Percentiles rank a stretch among this genome's conserved stretches.
Evolutionary conservation across 169 alveolate species (phyloP).

Genomic region (Plasmodium chabaudi): DNA sequence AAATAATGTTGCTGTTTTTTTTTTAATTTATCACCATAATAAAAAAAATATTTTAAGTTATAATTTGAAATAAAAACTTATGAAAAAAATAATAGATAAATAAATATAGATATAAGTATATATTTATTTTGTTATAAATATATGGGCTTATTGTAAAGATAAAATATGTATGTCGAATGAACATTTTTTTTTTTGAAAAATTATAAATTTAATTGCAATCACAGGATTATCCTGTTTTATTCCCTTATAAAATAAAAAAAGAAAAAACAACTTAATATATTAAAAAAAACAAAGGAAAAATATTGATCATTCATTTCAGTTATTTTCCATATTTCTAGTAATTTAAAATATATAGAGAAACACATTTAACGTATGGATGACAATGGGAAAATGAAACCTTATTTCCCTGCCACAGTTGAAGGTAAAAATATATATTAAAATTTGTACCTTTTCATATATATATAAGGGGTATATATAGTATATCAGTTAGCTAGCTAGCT

Average conservation of each 20-base stretch:
- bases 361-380: not conserved
- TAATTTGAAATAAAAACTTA: no score
- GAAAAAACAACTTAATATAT: not conserved
- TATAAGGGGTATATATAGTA: not conserved
- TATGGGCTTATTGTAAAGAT: no score
- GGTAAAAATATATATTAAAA: conserved; percentile 14
- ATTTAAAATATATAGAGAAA: not conserved
- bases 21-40: no score
- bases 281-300: not conserved
- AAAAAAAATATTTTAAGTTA: no score
- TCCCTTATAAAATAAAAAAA: not conserved
- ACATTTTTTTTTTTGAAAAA: no score
- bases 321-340: not conserved
- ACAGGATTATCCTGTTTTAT: not conserved
- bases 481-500: not conserved
- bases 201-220: not conserved
- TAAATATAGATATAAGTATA: no score
- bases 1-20: no score
- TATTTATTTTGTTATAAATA: no score
- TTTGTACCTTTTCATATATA: not conserved
- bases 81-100: no score
- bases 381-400: conserved; percentile 57
- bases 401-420: conserved; percentile 35
- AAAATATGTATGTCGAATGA: no score
- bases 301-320: not conserved